A percentile compares a stretch with the other conserved stretches of the same genome.
These are phyloP conservation scores for Chaetomium cochliodes DNA, from an alignment of 495 filamentous ascomycete genomes.

Conservation along the genomic window DNA sequence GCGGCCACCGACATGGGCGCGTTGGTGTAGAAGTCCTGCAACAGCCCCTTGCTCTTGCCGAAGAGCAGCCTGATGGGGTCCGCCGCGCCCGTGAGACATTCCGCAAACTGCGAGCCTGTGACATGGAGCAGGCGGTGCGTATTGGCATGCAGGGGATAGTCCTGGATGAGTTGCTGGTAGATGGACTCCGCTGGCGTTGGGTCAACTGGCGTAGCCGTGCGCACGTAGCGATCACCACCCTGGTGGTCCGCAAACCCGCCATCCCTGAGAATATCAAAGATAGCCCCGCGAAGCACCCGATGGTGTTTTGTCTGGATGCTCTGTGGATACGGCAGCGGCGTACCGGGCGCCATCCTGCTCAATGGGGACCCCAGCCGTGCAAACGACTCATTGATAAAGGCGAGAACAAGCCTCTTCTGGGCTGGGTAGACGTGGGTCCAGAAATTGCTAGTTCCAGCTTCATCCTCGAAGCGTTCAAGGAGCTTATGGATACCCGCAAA, in stretches of 20 bases:
- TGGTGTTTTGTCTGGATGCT: too few species aligned
- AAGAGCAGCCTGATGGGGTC: constrained; percentile 7
- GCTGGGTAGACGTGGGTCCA: too few species aligned
- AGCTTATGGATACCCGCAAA: too few species aligned
- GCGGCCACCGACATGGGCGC: constrained; percentile 4
- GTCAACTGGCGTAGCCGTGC: neutral
- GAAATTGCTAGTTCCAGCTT: too few species aligned
- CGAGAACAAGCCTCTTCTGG: too few species aligned
- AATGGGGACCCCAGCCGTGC: too few species aligned
- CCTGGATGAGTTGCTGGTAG: neutral
- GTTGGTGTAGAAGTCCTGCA: constrained; percentile 5
- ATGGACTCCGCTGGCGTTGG: neutral
- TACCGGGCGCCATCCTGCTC: too few species aligned
- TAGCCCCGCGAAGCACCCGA: neutral
- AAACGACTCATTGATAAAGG: too few species aligned
- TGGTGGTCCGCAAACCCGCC: neutral
- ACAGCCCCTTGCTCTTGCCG: neutral
- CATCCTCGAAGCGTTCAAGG: too few species aligned
- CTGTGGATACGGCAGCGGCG: too few species aligned
- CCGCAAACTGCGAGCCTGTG: constrained; percentile 4
- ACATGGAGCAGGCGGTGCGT: constrained; percentile 5
- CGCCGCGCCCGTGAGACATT: neutral
- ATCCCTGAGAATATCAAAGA: constrained; percentile 3
- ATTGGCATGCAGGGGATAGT: neutral
- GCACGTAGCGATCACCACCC: neutral